These are phyloP conservation scores for Leucogyrophana mollusca DNA, from an alignment of 768 basidiomycete species.

Conservation along the genomic window DNA sequence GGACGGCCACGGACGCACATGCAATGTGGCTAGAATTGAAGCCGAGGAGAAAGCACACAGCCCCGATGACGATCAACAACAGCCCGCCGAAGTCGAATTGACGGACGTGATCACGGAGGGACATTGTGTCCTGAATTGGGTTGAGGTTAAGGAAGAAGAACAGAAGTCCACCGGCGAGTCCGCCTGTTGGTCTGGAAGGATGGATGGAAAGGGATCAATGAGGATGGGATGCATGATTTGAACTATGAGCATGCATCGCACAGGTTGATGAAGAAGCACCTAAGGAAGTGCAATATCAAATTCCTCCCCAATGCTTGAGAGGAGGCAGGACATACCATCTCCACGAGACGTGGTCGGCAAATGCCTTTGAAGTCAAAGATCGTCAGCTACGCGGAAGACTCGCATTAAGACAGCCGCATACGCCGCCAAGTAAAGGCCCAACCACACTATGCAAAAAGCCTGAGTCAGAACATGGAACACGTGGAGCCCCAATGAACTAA, in stretches of 20 bases:
- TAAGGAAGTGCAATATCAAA: no score
- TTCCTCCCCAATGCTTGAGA: no score
- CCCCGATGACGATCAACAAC: conserved; percentile 56
- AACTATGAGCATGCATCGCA: conserved; percentile 32
- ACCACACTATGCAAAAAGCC: conserved; percentile 43
- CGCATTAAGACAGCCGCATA: conserved; percentile 31
- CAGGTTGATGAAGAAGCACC: conserved; percentile 81
- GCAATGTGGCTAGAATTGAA: conserved; percentile 67
- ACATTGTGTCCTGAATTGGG: conserved; percentile 57
- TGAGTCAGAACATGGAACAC: no score
- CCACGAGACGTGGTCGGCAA: conserved; percentile 80
- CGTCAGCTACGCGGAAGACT: no score
- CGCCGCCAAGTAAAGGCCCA: conserved; percentile 82
- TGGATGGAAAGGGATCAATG: conserved; percentile 6
- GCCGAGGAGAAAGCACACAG: conserved; percentile 69
- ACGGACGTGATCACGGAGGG: conserved; percentile 51
- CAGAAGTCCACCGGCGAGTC: conserved; percentile 56
- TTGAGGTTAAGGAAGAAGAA: conserved; percentile 80
- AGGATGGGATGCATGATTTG: not conserved
- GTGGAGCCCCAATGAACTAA: no score
- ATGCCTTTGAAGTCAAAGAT: conserved; percentile 43
- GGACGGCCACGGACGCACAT: conserved; percentile 46
- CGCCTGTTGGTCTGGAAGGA: conserved; percentile 63
- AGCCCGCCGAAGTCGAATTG: conserved; percentile 78
- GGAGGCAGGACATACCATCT: conserved; percentile 74